Conservation (phyloP, 371 early-diverging fungal genomes). For the Lichtheimia corymbifera region DNA sequence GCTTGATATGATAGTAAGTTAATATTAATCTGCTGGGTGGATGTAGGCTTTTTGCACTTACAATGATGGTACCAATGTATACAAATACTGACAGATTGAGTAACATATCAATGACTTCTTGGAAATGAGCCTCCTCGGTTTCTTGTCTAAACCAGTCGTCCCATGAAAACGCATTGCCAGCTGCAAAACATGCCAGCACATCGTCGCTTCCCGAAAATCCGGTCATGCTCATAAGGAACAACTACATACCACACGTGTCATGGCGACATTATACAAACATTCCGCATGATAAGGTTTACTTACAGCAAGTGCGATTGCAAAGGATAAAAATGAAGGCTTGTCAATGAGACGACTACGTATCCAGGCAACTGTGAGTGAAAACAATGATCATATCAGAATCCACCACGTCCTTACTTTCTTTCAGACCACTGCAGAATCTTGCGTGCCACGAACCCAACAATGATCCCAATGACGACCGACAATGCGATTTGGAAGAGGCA, state of each 20-base stretch:
- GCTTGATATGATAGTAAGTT: slow-evolving; percentile 31
- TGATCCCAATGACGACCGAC: slow-evolving; percentile 75
- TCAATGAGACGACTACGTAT: slow-evolving; percentile 76
- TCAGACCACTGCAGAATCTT: slow-evolving; percentile 78
- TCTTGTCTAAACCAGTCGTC: slow-evolving; percentile 90
- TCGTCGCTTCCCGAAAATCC: slow-evolving; percentile 85
- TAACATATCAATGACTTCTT: slow-evolving; percentile 90
- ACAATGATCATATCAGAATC: too few relatives aligned
- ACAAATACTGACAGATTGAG: slow-evolving; percentile 91
- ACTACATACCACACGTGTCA: slow-evolving; percentile 17
- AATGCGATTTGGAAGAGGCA: slow-evolving; percentile 79
- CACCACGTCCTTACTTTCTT: slow-evolving; percentile 40
- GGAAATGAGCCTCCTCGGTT: slow-evolving; percentile 83
- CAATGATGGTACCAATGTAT: slow-evolving; percentile 87
- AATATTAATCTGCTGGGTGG: too few relatives aligned
- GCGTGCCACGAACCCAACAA: slow-evolving; percentile 78
- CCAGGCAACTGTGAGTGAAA: not conserved
- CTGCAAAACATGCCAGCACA: slow-evolving; percentile 87
- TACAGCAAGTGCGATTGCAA: slow-evolving; percentile 88
- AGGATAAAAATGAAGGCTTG: slow-evolving; percentile 88
- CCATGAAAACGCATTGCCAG: slow-evolving; percentile 90
- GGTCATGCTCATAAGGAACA: slow-evolving; percentile 80
- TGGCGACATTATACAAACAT: not conserved
- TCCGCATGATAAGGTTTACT: slow-evolving; percentile 16
- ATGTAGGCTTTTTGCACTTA: slow-evolving; percentile 16